A percentile compares a stretch with the other conserved stretches of the same genome.
phyloP scores from a whole-genome alignment of 1,284 basidiomycete species.

The Cystobasidium sp. region DNA sequence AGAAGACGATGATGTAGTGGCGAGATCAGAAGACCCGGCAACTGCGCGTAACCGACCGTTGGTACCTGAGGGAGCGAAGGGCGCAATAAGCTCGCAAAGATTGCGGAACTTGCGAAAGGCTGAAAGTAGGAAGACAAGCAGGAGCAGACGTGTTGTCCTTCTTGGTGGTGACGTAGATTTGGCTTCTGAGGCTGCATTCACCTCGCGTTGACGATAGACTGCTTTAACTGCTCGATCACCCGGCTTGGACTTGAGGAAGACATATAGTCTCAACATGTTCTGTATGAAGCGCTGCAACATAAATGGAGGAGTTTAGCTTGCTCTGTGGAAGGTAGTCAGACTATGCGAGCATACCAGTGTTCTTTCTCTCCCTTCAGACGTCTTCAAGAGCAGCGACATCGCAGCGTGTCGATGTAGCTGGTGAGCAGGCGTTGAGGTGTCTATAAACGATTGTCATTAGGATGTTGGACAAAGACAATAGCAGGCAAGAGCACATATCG shows the following conservation, averaged over 20 bases:
- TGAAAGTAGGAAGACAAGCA: constrained; percentile 42
- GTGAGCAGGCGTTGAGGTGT: constrained; percentile 21
- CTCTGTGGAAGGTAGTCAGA: neutral
- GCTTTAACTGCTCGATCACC: neutral
- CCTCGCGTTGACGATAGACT: neutral
- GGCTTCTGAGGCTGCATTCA: neutral
- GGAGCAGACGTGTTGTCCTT: constrained; percentile 33
- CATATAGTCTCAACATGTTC: constrained; percentile 45
- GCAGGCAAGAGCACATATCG: neutral
- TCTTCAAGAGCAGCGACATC: constrained; percentile 41
- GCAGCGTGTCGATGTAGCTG: constrained; percentile 31
- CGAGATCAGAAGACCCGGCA: constrained; percentile 35
- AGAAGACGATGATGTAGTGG: constrained; percentile 8
- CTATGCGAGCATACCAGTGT: constrained; percentile 17
- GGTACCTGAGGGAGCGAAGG: constrained; percentile 17
- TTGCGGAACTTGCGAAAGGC: constrained; percentile 39
- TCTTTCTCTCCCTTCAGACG: constrained; percentile 36
- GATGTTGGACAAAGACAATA: neutral
- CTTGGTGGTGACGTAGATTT: neutral
- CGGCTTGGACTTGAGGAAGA: constrained; percentile 26
- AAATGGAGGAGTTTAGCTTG: neutral
- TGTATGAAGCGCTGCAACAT: constrained; percentile 39
- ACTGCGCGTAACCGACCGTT: constrained; percentile 15
- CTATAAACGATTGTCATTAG: neutral
- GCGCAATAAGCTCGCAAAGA: constrained; percentile 30